Evolutionary conservation across 78 protist species (phyloP).

Genomic region (Trichosphaerium sp.): DNA sequence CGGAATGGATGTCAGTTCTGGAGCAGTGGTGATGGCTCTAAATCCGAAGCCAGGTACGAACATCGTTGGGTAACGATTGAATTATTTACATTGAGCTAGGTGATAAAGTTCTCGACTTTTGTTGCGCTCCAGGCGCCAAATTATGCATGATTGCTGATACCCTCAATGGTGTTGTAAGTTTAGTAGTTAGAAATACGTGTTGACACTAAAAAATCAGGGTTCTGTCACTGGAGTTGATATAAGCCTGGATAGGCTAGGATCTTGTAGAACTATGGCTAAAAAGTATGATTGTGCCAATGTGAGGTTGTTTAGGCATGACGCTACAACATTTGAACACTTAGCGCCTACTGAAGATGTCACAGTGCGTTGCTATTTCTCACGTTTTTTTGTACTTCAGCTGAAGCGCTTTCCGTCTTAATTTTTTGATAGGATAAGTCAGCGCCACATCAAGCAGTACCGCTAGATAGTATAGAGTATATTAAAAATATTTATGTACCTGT

Average conservation of each 20-base stretch:
- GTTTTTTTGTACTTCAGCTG: no score
- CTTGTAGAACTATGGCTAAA: constrained; percentile 27
- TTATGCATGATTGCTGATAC: constrained; percentile 38
- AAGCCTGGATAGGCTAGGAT: not conserved
- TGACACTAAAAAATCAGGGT: no score
- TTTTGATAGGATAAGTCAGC: no score
- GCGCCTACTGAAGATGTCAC: constrained; percentile 16
- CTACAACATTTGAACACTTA: constrained; percentile 15
- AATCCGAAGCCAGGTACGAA: constrained; percentile 13
- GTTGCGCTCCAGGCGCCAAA: constrained; percentile 72
- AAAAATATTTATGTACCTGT: no score
- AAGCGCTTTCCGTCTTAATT: no score
- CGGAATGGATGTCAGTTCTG: constrained; percentile 56
- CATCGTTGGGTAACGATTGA: no score
- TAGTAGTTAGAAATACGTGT: no score
- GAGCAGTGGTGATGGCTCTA: constrained; percentile 48
- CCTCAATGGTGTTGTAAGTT: no score
- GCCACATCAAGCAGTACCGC: constrained; percentile 27
- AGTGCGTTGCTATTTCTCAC: no score
- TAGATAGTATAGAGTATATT: not conserved
- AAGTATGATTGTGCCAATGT: constrained; percentile 33
- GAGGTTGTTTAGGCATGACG: constrained; percentile 26
- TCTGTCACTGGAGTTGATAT: constrained; percentile 36
- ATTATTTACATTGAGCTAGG: no score
- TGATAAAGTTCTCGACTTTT: constrained; percentile 51